Percentiles rank a stretch among this genome's conserved stretches.
Evolutionary conservation across 208 protist species (phyloP).

Genomic region (Wallacemonas sp.): DNA sequence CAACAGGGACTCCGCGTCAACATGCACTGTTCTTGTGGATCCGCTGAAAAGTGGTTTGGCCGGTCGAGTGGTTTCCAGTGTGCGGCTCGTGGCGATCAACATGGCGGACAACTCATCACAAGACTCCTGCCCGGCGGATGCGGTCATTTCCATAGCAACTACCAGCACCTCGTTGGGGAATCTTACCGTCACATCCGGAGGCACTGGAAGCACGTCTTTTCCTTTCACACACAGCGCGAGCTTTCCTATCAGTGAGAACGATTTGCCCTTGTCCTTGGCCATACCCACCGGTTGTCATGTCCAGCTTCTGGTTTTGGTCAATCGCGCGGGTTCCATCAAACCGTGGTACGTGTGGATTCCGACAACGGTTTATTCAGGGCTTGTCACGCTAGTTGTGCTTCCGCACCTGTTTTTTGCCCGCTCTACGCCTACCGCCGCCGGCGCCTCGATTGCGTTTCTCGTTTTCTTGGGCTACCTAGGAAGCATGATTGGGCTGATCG

Average conservation of each 20-base stretch:
- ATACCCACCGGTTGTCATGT: conserved; percentile 31
- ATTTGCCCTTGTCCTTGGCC: neutral
- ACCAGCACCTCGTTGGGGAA: neutral
- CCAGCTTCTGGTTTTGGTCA: conserved; percentile 33
- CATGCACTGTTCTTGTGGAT: conserved; percentile 26
- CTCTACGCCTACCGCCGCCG: conserved; percentile 20
- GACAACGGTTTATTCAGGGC: conserved; percentile 37
- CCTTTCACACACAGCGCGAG: conserved; percentile 14
- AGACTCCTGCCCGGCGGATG: neutral
- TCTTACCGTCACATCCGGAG: neutral
- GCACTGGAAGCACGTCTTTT: neutral
- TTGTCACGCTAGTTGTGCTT: conserved; percentile 26
- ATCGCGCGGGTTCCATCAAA: conserved; percentile 44
- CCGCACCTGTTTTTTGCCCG: conserved; percentile 14
- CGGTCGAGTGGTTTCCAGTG: neutral
- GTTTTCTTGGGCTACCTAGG: conserved; percentile 62
- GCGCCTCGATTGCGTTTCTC: conserved; percentile 25
- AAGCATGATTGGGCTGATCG: conserved; percentile 51
- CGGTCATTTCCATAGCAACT: neutral
- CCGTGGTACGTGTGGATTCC: conserved; percentile 68
- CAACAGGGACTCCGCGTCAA: neutral
- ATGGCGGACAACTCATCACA: neutral
- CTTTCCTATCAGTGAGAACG: neutral
- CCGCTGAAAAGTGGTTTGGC: conserved; percentile 20
- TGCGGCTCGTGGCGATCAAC: conserved; percentile 1